Base-by-base conservation (phyloP, 1,139 yeast species). In the Magnusiomyces ingens region DNA sequence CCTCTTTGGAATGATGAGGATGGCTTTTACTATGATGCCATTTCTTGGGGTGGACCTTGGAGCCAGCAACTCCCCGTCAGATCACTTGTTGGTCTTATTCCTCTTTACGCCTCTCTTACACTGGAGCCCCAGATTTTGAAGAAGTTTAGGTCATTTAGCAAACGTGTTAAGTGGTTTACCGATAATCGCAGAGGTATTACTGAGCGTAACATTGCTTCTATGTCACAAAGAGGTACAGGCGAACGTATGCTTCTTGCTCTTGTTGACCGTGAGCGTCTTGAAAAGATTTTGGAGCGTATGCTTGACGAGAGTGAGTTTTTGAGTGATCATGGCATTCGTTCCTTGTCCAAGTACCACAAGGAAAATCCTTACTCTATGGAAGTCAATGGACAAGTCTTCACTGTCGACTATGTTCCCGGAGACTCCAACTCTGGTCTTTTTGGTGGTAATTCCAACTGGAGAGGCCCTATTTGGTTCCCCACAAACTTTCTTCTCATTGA, bases 381-480 rank as follows among this genome's bases (percentile, higher is more conserved):
- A 58, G 96, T 90, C 51, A 78, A 88, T 67, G 95, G 95, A 15
- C 78, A 83, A 60, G 75, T 77, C 49, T 91, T 85, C 69, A 74
- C 75, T 42, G 95, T 91, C 38, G 81, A 80, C 58, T 91, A 91
- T 69, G 79, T 90, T 55, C 89, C 97, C 1, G 98, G 96, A 19
- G 98, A 91, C 68, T 86, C 96, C 19, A 94, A 89, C 66, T 85
- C 95, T 2, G 96, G 96, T 11, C 80, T 91, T 81, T 91, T 91
- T 77, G 98, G 98, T 54, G 98, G 98, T 60, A 91, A 91, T 67
- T 89, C 96, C 32, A 91, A 90, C 70, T 91, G 98, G 98, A 79
- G 98, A 71, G 98, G 98, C 3, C 97, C 98, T n/a, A 89, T 91
- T 64, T 91, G 98, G 98, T 89, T 91, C 75, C 96, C 98, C 22